These are phyloP conservation scores for Viola odorata DNA, from an alignment of 345 rosid species.

Conservation along the genomic window DNA sequence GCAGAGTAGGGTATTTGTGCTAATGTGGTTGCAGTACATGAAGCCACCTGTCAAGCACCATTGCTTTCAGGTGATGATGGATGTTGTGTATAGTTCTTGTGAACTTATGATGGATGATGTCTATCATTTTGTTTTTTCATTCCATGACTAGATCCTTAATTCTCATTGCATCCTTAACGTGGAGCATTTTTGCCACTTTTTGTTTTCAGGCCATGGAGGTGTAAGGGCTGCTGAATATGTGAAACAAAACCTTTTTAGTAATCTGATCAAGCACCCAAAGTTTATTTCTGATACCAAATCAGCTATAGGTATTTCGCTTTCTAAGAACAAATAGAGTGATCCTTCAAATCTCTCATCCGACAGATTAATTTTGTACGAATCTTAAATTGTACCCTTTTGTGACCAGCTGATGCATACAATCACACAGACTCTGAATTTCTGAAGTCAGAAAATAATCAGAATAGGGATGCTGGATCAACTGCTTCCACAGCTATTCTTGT, in stretches of 20 bases:
- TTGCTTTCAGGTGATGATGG: conserved; percentile 15
- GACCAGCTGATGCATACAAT: conserved; percentile 87
- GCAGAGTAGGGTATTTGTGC: conserved; percentile 22
- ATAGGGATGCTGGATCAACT: conserved; percentile 98
- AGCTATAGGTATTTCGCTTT: conserved; percentile 64
- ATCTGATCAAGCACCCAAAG: conserved; percentile 90
- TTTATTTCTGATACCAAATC: conserved; percentile 89
- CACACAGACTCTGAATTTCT: conserved; percentile 91
- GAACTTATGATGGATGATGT: conserved; percentile 9
- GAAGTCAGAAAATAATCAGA: conserved; percentile 85
- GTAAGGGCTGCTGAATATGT: conserved; percentile 99
- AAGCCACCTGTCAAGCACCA: conserved; percentile 19
- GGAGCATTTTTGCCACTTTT: conserved; percentile 5
- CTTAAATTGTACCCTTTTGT: conserved; percentile 6
- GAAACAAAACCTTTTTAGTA: conserved; percentile 87
- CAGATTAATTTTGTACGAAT: conserved; percentile 16
- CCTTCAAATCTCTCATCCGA: conserved; percentile 3
- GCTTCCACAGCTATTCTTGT: conserved; percentile 96
- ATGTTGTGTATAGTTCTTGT: conserved; percentile 13
- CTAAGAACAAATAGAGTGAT: neutral
- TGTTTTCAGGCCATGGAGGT: conserved; percentile 94
- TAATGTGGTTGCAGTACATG: conserved; percentile 20
- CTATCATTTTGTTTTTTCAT: conserved; percentile 7
- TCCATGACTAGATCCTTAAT: conserved; percentile 6
- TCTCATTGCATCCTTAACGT: conserved; percentile 1